Conservation (phyloP, 768 basidiomycete species). For the Phanerochaete carnosa region DNA sequence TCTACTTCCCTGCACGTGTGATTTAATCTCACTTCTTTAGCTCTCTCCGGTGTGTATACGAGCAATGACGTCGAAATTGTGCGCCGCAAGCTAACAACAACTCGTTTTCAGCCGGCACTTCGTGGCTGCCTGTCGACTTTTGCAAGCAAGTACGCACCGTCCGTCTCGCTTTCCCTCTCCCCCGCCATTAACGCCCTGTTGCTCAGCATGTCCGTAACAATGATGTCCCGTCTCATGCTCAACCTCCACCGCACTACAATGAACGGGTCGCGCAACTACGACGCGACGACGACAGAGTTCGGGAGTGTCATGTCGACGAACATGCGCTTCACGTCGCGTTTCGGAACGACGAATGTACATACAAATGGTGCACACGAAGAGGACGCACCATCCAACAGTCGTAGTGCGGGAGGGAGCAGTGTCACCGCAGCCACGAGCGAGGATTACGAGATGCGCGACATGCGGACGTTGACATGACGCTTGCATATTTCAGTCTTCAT, state of each 20-base stretch:
- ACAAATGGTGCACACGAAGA: neutral
- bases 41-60: neutral
- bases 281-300: neutral
- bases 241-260: constrained; percentile 5
- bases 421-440: neutral
- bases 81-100: neutral
- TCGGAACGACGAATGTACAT: neutral
- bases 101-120: constrained; percentile 35
- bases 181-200: neutral
- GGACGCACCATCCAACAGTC: neutral
- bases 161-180: neutral
- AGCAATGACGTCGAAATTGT: neutral
- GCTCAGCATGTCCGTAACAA: constrained; percentile 11
- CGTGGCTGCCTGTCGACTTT: constrained; percentile 47
- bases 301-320: neutral
- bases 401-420: neutral
- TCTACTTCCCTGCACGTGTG: neutral
- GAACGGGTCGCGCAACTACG: neutral
- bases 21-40: neutral
- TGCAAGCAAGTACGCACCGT: constrained; percentile 40
- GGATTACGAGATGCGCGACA: neutral
- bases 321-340: constrained; percentile 2
- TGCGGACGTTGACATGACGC: neutral
- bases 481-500: neutral
- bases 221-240: constrained; percentile 13